phyloP scores from a whole-genome alignment of 148 eudicot species.

The Heliamphora exappendiculata region DNA sequence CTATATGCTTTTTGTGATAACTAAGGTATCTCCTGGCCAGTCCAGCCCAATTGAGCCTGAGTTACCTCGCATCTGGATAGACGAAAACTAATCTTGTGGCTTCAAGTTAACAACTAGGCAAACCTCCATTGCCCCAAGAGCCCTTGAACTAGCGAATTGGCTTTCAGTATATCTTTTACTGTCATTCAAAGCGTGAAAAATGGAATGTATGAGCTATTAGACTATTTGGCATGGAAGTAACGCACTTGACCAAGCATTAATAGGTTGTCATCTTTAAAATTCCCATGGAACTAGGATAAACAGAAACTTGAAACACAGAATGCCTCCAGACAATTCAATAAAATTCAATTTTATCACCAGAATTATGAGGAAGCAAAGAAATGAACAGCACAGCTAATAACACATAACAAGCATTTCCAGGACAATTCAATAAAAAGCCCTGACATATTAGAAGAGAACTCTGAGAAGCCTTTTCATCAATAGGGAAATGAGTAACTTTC shows the following conservation, averaged over 20 bases:
- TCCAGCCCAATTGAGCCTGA: too few species aligned
- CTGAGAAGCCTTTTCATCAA: neutral
- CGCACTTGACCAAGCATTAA: constrained; percentile 12
- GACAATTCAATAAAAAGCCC: neutral
- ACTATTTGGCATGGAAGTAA: neutral
- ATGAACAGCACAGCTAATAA: neutral
- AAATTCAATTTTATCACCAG: neutral
- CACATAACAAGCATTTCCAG: constrained; percentile 3
- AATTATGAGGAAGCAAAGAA: neutral
- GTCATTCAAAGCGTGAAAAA: neutral
- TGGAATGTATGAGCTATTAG: too few species aligned
- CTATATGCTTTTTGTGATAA: too few species aligned
- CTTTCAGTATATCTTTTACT: neutral
- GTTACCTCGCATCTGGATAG: too few species aligned
- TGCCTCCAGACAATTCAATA: too few species aligned
- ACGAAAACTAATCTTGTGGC: too few species aligned
- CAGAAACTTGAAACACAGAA: constrained; percentile 11
- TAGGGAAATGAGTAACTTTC: neutral
- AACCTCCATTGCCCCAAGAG: too few species aligned
- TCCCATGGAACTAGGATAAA: neutral
- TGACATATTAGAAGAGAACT: neutral
- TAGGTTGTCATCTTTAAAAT: neutral
- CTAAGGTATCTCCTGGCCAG: too few species aligned
- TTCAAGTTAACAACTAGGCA: too few species aligned
- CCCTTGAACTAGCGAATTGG: too few species aligned